Percentiles rank a stretch among this genome's conserved stretches.
Conservation (phyloP, 179 eudicot species). For the Beta macrorhiza region DNA sequence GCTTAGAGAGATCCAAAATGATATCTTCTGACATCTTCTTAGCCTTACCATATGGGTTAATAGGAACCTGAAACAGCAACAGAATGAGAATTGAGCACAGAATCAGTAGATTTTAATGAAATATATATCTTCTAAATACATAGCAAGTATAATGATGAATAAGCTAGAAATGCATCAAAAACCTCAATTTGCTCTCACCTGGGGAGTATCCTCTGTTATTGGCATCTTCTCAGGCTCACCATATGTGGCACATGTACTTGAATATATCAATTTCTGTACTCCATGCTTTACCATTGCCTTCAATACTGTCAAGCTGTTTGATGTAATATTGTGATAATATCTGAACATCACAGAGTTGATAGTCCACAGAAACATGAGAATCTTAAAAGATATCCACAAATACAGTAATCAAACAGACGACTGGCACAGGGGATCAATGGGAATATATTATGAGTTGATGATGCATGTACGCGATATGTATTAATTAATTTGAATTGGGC, state of each 20-base stretch:
- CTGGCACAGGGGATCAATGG: background rate
- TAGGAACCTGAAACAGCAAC: conserved; percentile 58
- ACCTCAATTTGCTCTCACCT: conserved; percentile 45
- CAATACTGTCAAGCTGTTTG: conserved; percentile 74
- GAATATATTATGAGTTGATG: background rate
- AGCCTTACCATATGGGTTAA: conserved; percentile 94
- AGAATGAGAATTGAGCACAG: conserved; percentile 19
- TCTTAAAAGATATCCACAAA: background rate
- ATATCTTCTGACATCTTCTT: conserved; percentile 97
- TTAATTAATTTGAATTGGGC: background rate
- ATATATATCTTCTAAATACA: background rate
- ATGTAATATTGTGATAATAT: conserved; percentile 92
- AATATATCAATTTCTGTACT: conserved; percentile 73
- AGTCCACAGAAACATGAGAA: background rate
- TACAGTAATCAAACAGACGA: conserved; percentile 3
- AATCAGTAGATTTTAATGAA: background rate
- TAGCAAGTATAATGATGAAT: background rate
- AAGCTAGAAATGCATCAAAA: conserved; percentile 4
- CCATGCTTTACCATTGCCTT: conserved; percentile 80
- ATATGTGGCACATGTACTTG: conserved; percentile 96
- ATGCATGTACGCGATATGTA: too few species aligned
- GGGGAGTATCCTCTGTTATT: conserved; percentile 87
- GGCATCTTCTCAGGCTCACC: conserved; percentile 98
- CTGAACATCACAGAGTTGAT: conserved; percentile 33
- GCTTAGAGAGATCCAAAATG: conserved; percentile 70